Conservation (phyloP, 2,329 filamentous ascomycete genomes). For the Xylaria hypoxylon region DNA sequence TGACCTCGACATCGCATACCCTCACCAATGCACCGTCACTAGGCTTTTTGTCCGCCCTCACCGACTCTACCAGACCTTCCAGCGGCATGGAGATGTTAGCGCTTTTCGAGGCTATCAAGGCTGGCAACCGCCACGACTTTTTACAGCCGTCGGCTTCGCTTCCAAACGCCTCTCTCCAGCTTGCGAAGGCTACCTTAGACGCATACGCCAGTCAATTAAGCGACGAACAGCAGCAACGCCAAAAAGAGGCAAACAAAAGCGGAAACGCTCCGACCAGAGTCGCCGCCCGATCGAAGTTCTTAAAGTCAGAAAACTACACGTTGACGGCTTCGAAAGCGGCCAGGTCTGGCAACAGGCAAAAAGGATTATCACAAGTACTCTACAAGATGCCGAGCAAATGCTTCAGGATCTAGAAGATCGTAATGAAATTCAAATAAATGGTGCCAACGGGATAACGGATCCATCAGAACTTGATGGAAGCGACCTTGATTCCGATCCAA, state of each 20-base stretch:
- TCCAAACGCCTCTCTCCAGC: slow-evolving; percentile 75
- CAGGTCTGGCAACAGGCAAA: slow-evolving; percentile 96
- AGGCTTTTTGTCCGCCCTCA: slow-evolving; percentile 54
- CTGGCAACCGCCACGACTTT: slow-evolving; percentile 76
- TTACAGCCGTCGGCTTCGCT: slow-evolving; percentile 77
- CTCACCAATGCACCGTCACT: slow-evolving; percentile 64
- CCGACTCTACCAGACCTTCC: slow-evolving; percentile 48
- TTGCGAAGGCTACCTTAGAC: slow-evolving; percentile 85
- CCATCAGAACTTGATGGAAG: slow-evolving; percentile 48
- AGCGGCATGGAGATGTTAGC: slow-evolving; percentile 57
- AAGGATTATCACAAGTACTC: slow-evolving; percentile 75
- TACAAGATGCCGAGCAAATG: slow-evolving; percentile 61
- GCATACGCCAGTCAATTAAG: slow-evolving; percentile 79
- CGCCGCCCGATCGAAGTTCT: slow-evolving; percentile 66
- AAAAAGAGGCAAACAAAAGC: slow-evolving; percentile 79
- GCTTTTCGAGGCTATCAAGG: slow-evolving; percentile 67
- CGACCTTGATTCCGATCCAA: slow-evolving; percentile 45
- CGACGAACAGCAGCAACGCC: slow-evolving; percentile 75
- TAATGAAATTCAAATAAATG: slow-evolving; percentile 66
- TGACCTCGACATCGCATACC: slow-evolving; percentile 74
- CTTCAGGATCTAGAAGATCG: slow-evolving; percentile 63
- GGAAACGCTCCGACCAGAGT: slow-evolving; percentile 70
- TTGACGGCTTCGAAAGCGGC: slow-evolving; percentile 85
- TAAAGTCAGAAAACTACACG: slow-evolving; percentile 84
- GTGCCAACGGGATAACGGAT: slow-evolving; percentile 53